Conservation (phyloP, 2,329 filamentous ascomycete species). For the Xylariaceae sp. region DNA sequence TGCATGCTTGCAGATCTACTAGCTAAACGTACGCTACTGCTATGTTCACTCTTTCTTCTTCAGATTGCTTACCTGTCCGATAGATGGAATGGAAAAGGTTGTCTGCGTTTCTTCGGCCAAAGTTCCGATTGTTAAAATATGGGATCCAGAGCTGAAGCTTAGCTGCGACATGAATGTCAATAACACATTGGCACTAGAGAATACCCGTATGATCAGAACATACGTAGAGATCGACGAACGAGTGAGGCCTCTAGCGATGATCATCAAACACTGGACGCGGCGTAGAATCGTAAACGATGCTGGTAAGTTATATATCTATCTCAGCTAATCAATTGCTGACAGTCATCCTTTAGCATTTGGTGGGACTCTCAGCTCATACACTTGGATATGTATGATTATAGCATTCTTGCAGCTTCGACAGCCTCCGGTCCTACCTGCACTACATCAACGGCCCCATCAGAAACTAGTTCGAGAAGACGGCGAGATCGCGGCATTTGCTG, state of each 20-base stretch:
- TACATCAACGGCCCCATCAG: conserved; percentile 76
- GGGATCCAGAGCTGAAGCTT: conserved; percentile 89
- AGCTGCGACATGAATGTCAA: conserved; percentile 99
- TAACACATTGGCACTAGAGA: conserved; percentile 92
- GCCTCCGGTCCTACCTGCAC: conserved; percentile 81
- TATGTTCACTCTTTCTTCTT: conserved; percentile 27
- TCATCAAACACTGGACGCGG: conserved; percentile 97
- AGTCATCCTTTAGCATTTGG: conserved; percentile 70
- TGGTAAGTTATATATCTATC: conserved; percentile 62
- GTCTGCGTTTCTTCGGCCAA: conserved; percentile 94
- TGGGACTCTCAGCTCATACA: conserved; percentile 95
- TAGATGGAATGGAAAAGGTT: conserved; percentile 95
- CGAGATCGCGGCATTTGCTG: conserved; percentile 78
- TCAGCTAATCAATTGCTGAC: conserved; percentile 8
- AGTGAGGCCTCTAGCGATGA: conserved; percentile 91
- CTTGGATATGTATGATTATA: conserved; percentile 98
- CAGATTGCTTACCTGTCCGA: conserved; percentile 42
- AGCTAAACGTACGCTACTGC: conserved; percentile 71
- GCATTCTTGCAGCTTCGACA: conserved; percentile 90
- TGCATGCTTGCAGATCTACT: conserved; percentile 89
- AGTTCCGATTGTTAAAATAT: conserved; percentile 97
- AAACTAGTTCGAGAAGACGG: conserved; percentile 68
- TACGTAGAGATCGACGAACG: conserved; percentile 93
- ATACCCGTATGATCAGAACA: conserved; percentile 96
- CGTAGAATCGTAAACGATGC: conserved; percentile 93